Conservation (phyloP, 345 rosid species). For the Moringa oleifera region DNA sequence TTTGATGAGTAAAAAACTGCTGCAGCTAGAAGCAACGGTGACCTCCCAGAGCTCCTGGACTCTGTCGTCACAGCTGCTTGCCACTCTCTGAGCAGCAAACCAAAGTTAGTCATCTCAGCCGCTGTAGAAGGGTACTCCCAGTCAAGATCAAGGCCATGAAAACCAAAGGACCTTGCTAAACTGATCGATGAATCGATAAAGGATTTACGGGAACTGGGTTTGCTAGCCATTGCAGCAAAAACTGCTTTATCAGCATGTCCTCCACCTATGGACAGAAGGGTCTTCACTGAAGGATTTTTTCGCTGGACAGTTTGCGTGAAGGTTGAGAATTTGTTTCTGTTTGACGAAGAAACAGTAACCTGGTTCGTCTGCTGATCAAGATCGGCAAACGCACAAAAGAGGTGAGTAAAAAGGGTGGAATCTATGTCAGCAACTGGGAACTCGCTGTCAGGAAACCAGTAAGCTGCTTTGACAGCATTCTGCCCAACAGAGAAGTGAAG, state of each 20-base stretch:
- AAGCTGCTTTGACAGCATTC: constrained; percentile 42
- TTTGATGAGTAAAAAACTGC: constrained; percentile 35
- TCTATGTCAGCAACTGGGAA: constrained; percentile 33
- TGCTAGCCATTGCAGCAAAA: constrained; percentile 48
- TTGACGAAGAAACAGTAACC: constrained; percentile 37
- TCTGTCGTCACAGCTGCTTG: constrained; percentile 36
- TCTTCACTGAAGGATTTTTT: constrained; percentile 40
- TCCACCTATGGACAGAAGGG: constrained; percentile 62
- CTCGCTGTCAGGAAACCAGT: constrained; percentile 44
- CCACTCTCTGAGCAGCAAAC: constrained; percentile 41
- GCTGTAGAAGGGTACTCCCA: constrained; percentile 48
- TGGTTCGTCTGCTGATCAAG: constrained; percentile 32
- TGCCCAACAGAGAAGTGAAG: constrained; percentile 24
- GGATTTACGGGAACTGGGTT: constrained; percentile 35
- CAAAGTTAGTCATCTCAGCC: constrained; percentile 40
- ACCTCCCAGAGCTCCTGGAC: constrained; percentile 26
- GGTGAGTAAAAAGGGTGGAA: constrained; percentile 55
- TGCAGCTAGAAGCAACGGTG: constrained; percentile 41
- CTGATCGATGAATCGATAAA: constrained; percentile 54
- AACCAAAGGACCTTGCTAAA: constrained; percentile 38
- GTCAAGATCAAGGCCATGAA: constrained; percentile 62
- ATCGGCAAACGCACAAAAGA: constrained; percentile 49
- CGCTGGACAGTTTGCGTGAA: constrained; percentile 48
- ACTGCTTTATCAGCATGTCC: constrained; percentile 25
- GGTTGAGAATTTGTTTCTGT: constrained; percentile 37